Base-by-base conservation (phyloP, 2,329 filamentous ascomycete species). In the Fusarium neocosmosporiellum region DNA sequence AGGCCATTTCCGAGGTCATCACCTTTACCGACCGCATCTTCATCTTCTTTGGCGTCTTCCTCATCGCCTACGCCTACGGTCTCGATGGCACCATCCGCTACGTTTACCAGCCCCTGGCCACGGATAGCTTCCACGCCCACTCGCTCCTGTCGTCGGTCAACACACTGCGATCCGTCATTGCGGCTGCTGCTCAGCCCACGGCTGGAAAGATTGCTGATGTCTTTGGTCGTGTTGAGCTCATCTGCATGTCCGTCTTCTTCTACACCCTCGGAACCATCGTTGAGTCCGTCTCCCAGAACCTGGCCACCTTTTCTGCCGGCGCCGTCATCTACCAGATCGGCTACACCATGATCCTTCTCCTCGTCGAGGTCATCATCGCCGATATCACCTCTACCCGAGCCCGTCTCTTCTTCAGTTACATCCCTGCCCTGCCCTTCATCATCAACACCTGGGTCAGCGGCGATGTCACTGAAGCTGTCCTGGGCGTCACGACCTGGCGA, bases 361-460 rank as follows among this genome's bases (percentile, higher is more conserved):
- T 92, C 2, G 84, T 92, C 24, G 89, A 92, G 79, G 88, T 92
- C 74, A 86, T 93, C 67, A 83, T 92, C 53, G 90, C 86, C 50
- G 91, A 93, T 72, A 85, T 90, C 29, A 91, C 90, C 2, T 92
- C 90, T 2, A 87, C 89, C 8, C 87, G 89, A 16, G 85, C 88
- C 13, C 89, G 91, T 76, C 83, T 92, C 10, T 83, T 92, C 73
- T 92, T 91, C 83, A 90, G 88, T 55, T 92, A 91, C 75, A 84
- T 92, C 67, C 89, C 89, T 2, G 87, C 88, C 2, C 75, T 85
- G 7, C 89, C 89, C 1, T 91, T 90, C 80, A 82, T 91, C 73
- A 87, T 90, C 80, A 91, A 91, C 80, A 89, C 90, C 2, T 92
- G 90, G 90, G 85, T 91, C 5, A 88, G 87, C 70, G 90, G 90